These are phyloP conservation scores for Diaporthe sp. DNA, from an alignment of 2,329 filamentous ascomycete species.

Conservation along the genomic window DNA sequence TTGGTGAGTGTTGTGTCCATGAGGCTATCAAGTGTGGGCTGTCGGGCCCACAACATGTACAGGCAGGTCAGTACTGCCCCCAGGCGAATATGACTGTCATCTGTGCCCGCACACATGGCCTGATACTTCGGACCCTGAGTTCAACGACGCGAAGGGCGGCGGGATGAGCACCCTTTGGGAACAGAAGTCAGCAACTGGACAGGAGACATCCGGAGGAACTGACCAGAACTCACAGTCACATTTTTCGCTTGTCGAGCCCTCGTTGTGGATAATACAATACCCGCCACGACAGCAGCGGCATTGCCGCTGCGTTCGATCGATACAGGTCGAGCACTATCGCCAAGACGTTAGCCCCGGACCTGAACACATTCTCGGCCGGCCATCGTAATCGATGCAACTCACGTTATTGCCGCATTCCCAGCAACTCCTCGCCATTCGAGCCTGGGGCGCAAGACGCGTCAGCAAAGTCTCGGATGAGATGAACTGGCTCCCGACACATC, in stretches of 20 bases:
- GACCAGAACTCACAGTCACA: conserved; percentile 59
- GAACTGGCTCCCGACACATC: not conserved
- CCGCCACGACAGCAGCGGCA: conserved; percentile 82
- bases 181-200: conserved; percentile 14
- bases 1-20: not conserved
- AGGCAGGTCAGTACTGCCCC: not conserved
- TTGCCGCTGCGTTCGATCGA: conserved; percentile 75
- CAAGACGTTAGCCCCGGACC: conserved; percentile 17
- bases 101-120: not conserved
- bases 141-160: conserved; percentile 29
- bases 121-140: not conserved
- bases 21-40: too few species aligned
- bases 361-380: conserved; percentile 6
- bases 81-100: not conserved
- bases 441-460: conserved; percentile 50
- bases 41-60: not conserved
- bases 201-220: too few species aligned
- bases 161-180: conserved; percentile 36
- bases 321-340: conserved; percentile 81
- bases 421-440: conserved; percentile 77
- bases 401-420: conserved; percentile 90
- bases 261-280: conserved; percentile 88
- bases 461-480: conserved; percentile 35
- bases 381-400: conserved; percentile 50
- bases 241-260: conserved; percentile 76